Conservation (phyloP, 2,329 filamentous ascomycete genomes). For the Sclerotinia trifoliorum region DNA sequence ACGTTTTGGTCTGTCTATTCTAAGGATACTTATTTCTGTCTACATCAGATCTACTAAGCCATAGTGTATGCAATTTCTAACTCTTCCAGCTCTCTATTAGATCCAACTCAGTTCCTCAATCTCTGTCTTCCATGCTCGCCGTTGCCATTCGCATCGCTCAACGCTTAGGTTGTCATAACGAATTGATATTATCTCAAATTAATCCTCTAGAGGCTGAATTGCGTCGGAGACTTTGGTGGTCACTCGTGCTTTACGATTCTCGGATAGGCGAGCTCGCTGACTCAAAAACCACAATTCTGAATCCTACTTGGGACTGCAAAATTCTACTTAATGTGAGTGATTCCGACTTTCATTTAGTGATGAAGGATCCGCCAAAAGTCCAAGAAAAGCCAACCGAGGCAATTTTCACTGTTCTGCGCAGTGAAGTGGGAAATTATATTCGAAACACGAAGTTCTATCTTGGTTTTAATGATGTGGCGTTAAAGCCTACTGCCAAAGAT, state of each 20-base stretch:
- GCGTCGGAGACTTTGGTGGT: conserved; percentile 73
- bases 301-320: conserved; percentile 53
- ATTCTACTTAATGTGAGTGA: conserved; percentile 62
- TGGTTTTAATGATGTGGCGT: conserved; percentile 29
- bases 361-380: conserved; percentile 52
- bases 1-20: too few relatives aligned
- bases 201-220: conserved; percentile 65
- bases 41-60: neutral
- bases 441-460: conserved; percentile 33
- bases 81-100: conserved; percentile 33
- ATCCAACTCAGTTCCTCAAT: conserved; percentile 54
- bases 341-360: conserved; percentile 56
- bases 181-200: conserved; percentile 49
- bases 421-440: conserved; percentile 53
- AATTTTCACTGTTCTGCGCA: conserved; percentile 56
- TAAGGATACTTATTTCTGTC: too few relatives aligned
- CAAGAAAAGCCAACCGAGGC: conserved; percentile 57
- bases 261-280: conserved; percentile 67
- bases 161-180: conserved; percentile 66
- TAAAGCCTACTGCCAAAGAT: conserved; percentile 30
- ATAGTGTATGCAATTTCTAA: conserved; percentile 25
- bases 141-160: conserved; percentile 67
- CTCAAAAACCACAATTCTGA: conserved; percentile 42
- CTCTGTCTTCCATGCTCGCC: conserved; percentile 61
- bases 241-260: conserved; percentile 65